Base-by-base conservation (phyloP, 495 filamentous ascomycete species). In the Aspergillus wentii region DNA sequence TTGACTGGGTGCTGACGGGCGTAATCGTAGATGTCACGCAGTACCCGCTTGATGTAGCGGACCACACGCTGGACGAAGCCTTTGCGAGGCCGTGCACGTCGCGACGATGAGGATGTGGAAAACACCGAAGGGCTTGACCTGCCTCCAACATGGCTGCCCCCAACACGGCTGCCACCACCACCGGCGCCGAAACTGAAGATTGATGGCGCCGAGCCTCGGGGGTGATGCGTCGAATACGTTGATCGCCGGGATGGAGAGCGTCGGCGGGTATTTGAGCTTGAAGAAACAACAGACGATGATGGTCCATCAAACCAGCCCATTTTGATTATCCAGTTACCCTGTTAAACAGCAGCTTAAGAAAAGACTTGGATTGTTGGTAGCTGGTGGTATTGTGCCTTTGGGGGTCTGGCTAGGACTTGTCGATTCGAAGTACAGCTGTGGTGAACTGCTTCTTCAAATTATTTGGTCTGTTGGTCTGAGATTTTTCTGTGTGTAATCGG, bases 1-100 rank as follows among this genome's bases (percentile, higher is more conserved):
- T 90, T 92, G 46, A 87, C 49, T 0, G 89, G 89, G 54, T 95
- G 78, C 6, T 76, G 69, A 52, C 85, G 79, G 38, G 83, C 82
- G 59, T 88, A 94, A 56, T 78, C 72, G 47, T 75, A 72, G 9
- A 94, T 75, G 46, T 89, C 78, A 38, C 83, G 82, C 19, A 94
- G 56, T 19, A 90, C 67, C 17, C 79, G 80, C 50, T 78, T 81
- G 44, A 94, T 76, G 39, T 82, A 76, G 48, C 75, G 72, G 51
- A 86, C 57, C 25, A 88, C 68, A 40, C 80, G 80, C 41, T 75
- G 57, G 39, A 92, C 60, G 64, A 88, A 92, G 45, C 83, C 85
- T 15, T 76, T 71, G 30, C 89, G 84, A 10, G 89, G 83, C 3
- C 64, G 80, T 57, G 59, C 86, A 62, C 64, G 76, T 67, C 80